Base-by-base conservation (phyloP, 495 filamentous ascomycete genomes). In the Penicillium salamii region DNA sequence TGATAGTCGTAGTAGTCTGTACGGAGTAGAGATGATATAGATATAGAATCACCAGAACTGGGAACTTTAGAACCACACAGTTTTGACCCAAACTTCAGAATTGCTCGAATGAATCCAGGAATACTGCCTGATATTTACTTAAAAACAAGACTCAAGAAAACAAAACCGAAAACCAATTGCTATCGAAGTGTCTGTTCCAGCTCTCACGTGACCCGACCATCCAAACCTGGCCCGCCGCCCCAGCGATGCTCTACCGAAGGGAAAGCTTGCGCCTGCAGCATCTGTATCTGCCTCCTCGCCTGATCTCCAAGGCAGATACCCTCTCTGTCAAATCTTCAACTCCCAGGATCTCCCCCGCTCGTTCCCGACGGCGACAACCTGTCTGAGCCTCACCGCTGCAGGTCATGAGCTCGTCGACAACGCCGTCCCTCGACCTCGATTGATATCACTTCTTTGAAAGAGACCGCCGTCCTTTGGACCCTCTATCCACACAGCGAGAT, bases 341-440 rank as follows among this genome's bases (percentile, higher is more conserved):
- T 23, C 17, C 26, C 29, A 9, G 46, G 13, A 48, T 40, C 12
- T 24, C 36, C 18, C n/a, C 24, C 49, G 23, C 40, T 51, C 48
- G 29, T 53, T 45, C 42, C 19, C 34, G 33, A 32, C 32, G 13
- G 12, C 39, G 15, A 29, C 5, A 39, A 20, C 18, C 21, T 47
- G n/a, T 11, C 20, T 32, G 33, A 33, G 40, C 44, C 40, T 43
- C 38, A 34, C 37, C 34, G 20, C 24, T 39, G 20, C 42, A 49
- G 54, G 61, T 44, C 61, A 61, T 58, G 57, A 55, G 47, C 50
- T 54, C 50, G 53, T 26, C 19, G 35, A 29, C 21, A 26, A 49
- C 49, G 24, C 28, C 43, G 32, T 58, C 48, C 38, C 42, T 48
- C 46, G 46, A 49, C 41, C 50, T 51, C 45, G 40, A 55, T 49